phyloP scores from a whole-genome alignment of 2,329 filamentous ascomycete genomes.

The Fusarium sp. region DNA sequence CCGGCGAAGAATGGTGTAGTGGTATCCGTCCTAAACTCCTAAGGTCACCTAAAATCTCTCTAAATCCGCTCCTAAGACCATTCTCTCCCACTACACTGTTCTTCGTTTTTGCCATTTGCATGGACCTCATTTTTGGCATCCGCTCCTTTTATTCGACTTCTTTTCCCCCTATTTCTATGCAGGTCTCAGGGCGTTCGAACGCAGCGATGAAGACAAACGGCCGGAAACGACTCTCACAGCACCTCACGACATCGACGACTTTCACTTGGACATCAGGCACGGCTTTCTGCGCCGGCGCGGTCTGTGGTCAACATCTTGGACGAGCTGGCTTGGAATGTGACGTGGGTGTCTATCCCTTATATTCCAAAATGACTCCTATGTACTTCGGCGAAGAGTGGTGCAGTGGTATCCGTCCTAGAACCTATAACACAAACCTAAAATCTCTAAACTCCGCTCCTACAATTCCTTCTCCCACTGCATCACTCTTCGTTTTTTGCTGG shows the following conservation, averaged over 20 bases:
- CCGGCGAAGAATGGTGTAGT: slow-evolving; percentile 1
- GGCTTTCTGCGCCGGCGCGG: background rate
- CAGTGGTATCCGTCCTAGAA: slow-evolving; percentile 2
- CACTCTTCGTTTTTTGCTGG: background rate
- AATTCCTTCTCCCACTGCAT: background rate
- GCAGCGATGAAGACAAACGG: too few species aligned
- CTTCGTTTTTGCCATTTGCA: background rate
- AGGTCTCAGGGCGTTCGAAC: background rate
- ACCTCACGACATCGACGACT: background rate
- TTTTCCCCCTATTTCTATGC: background rate
- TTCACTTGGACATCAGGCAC: background rate
- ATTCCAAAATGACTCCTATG: background rate
- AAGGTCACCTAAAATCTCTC: background rate
- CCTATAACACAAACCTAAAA: slow-evolving; percentile 2
- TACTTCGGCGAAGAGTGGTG: background rate
- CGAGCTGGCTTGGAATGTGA: background rate
- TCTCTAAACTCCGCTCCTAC: background rate
- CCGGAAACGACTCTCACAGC: background rate
- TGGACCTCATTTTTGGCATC: background rate
- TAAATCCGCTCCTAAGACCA: background rate
- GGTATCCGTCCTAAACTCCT: background rate
- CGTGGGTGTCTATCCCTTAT: background rate
- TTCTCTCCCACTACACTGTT: background rate
- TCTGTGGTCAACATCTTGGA: background rate
- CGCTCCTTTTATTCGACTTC: background rate